These are phyloP conservation scores for Globisporangium ultimum DNA, from an alignment of 352 stramenopile genomes.

Conservation along the genomic window DNA sequence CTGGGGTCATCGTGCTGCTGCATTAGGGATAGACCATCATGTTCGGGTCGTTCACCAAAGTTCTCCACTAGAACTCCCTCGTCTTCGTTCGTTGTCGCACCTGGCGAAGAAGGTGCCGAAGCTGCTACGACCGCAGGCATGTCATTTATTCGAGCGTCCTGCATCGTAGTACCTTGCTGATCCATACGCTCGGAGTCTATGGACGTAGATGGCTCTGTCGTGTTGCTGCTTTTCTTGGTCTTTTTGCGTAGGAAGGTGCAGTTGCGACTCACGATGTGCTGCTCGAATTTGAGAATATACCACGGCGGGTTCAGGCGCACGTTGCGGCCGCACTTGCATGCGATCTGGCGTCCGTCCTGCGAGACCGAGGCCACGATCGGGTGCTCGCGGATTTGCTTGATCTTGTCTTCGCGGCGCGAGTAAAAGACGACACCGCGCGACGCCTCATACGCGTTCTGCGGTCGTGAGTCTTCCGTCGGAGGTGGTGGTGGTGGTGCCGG, in stretches of 20 bases:
- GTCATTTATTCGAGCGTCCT: background rate
- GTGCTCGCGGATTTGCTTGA: slow-evolving; percentile 49
- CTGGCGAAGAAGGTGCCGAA: no score
- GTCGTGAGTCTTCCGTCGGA: background rate
- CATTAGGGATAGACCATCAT: no score
- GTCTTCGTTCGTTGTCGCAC: no score
- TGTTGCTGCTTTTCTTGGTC: background rate
- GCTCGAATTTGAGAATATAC: slow-evolving; percentile 87
- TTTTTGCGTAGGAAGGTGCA: slow-evolving; percentile 62
- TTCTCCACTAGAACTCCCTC: no score
- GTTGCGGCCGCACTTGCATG: slow-evolving; percentile 66
- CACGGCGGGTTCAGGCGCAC: slow-evolving; percentile 77
- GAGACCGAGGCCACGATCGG: slow-evolving; percentile 47
- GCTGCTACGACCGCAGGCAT: no score
- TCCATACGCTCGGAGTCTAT: no score
- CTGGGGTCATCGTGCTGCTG: no score
- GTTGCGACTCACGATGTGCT: slow-evolving; percentile 81
- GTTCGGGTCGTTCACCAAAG: no score
- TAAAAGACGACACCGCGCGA: slow-evolving; percentile 34
- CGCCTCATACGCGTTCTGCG: slow-evolving; percentile 30
- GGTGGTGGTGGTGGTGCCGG: background rate
- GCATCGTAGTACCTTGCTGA: no score
- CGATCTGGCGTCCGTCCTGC: slow-evolving; percentile 46
- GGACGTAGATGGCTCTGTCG: background rate
- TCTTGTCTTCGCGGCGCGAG: slow-evolving; percentile 60